These are phyloP conservation scores for Pleurotus ostreatus DNA, from an alignment of 768 basidiomycete genomes.

Conservation along the genomic window DNA sequence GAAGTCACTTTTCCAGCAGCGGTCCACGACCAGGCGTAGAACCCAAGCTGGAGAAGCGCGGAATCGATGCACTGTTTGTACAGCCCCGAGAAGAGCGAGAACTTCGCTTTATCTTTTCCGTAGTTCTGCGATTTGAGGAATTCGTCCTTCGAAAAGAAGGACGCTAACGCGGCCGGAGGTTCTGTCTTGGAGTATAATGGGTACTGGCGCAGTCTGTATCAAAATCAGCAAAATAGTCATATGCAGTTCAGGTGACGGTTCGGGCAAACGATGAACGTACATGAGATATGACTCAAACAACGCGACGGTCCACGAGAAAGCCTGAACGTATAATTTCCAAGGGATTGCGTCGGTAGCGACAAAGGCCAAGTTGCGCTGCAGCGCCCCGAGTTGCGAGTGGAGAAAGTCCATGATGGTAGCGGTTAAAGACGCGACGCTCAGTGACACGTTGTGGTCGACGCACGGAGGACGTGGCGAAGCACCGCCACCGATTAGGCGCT, in stretches of 20 bases:
- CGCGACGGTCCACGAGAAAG: slow-evolving; percentile 73
- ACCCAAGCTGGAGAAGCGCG: slow-evolving; percentile 64
- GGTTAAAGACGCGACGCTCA: not conserved
- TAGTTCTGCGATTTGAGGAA: slow-evolving; percentile 92
- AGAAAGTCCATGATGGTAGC: slow-evolving; percentile 51
- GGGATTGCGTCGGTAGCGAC: slow-evolving; percentile 69
- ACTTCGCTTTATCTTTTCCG: slow-evolving; percentile 86
- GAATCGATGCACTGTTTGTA: slow-evolving; percentile 74
- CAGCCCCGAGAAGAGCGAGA: slow-evolving; percentile 68
- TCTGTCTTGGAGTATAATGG: slow-evolving; percentile 74
- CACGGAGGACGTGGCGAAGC: slow-evolving; percentile 2
- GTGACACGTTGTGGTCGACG: slow-evolving; percentile 8
- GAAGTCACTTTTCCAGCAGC: slow-evolving; percentile 46
- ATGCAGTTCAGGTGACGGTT: not conserved
- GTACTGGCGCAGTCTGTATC: slow-evolving; percentile 69
- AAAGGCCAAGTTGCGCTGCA: slow-evolving; percentile 66
- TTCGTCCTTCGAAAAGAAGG: slow-evolving; percentile 62
- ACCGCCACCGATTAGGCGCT: not conserved
- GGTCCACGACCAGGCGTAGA: slow-evolving; percentile 82
- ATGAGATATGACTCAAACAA: slow-evolving; percentile 84
- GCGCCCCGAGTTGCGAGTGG: slow-evolving; percentile 47
- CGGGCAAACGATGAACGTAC: slow-evolving; percentile 40
- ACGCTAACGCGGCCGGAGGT: slow-evolving; percentile 67
- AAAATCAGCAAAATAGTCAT: not conserved
- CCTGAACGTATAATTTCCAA: slow-evolving; percentile 81